Conservation (phyloP, 306 rosid genomes). For the Acacia confusa region DNA sequence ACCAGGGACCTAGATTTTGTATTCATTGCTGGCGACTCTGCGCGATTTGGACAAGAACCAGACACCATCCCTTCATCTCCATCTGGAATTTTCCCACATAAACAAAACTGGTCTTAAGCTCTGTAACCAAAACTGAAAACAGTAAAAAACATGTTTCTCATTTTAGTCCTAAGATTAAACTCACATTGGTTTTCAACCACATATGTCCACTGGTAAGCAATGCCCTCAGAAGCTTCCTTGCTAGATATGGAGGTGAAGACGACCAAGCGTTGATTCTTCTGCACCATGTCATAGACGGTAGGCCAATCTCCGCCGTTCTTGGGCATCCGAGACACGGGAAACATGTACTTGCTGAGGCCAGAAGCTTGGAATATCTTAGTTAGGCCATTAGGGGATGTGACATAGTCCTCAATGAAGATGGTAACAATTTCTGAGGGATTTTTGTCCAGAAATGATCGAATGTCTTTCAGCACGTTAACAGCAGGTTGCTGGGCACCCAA, state of each 20-base stretch:
- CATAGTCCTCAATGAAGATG: slow-evolving; percentile 90
- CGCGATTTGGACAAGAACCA: slow-evolving; percentile 73
- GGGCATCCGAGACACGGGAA: slow-evolving; percentile 77
- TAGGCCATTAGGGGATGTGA: slow-evolving; percentile 62
- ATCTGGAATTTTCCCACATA: slow-evolving; percentile 52
- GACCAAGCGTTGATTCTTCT: slow-evolving; percentile 74
- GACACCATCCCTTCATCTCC: slow-evolving; percentile 75
- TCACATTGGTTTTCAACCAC: slow-evolving; percentile 89
- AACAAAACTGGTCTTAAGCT: slow-evolving; percentile 13
- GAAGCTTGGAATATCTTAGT: slow-evolving; percentile 69
- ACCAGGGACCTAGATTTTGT: slow-evolving; percentile 63
- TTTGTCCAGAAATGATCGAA: slow-evolving; percentile 57
- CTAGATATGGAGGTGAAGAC: slow-evolving; percentile 71
- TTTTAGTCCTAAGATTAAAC: slow-evolving; percentile 28
- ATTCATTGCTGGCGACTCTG: slow-evolving; percentile 69
- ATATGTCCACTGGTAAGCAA: slow-evolving; percentile 80
- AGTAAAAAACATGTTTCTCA: neutral
- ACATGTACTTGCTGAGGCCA: slow-evolving; percentile 54
- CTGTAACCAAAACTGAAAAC: neutral
- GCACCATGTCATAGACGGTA: slow-evolving; percentile 74
- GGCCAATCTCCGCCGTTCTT: slow-evolving; percentile 83
- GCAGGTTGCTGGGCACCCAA: slow-evolving; percentile 73
- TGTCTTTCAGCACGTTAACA: slow-evolving; percentile 58
- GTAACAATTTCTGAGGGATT: slow-evolving; percentile 85
- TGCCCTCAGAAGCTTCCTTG: slow-evolving; percentile 85